Percentiles rank a stretch among this genome's conserved stretches.
Conservation (phyloP, 1,284 basidiomycete genomes). For the Irpex lacteus region DNA sequence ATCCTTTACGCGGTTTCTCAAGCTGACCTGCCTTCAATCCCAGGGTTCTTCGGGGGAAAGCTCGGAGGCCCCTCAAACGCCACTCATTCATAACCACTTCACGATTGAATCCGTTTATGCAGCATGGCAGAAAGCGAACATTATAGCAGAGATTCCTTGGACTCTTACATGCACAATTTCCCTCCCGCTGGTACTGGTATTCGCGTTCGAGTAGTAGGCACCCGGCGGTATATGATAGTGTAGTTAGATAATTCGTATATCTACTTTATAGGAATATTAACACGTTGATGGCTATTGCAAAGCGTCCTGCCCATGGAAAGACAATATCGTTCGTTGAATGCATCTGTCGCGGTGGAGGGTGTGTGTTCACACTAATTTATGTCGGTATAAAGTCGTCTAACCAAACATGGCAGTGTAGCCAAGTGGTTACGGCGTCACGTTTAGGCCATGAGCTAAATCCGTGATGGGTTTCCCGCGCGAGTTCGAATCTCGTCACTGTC, state of each 20-base stretch:
- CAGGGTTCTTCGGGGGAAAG: conserved; percentile 18
- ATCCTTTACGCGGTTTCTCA: neutral
- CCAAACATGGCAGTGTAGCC: conserved; percentile 49
- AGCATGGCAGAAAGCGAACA: neutral
- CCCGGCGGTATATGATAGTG: neutral
- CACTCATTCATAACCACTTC: neutral
- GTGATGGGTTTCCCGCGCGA: conserved; percentile 62
- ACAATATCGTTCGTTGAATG: neutral
- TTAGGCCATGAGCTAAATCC: conserved; percentile 42
- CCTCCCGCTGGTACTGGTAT: no score
- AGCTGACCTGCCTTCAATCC: neutral
- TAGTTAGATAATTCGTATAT: neutral
- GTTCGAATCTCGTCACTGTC: conserved; percentile 64
- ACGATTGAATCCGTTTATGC: neutral
- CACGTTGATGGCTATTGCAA: neutral
- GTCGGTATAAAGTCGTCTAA: neutral
- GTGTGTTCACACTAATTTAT: neutral
- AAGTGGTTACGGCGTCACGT: conserved; percentile 64
- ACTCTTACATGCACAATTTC: neutral
- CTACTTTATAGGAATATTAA: neutral
- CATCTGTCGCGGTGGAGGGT: no score
- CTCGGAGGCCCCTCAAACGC: conserved; percentile 4
- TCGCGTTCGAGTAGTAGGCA: neutral
- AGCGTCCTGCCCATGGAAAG: neutral
- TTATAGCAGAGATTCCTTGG: neutral